phyloP scores from a whole-genome alignment of 768 basidiomycete species.

The Bullera alba region DNA sequence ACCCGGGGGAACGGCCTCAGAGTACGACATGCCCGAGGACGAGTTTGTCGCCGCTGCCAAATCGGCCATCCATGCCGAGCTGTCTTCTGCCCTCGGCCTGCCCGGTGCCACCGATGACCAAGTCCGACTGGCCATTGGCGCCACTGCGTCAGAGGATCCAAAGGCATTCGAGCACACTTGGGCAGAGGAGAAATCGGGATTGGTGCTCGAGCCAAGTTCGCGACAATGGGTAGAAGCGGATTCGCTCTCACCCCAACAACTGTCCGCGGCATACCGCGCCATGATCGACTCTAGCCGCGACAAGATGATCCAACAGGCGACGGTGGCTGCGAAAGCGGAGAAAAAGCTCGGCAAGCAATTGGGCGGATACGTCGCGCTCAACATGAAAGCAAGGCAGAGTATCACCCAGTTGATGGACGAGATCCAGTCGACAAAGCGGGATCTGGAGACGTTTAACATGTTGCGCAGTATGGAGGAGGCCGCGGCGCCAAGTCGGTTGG shows the following conservation, averaged over 20 bases:
- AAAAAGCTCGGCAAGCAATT: conserved; percentile 81
- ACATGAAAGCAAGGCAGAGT: conserved; percentile 52
- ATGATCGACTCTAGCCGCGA: conserved; percentile 61
- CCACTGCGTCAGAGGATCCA: conserved; percentile 58
- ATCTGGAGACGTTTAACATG: conserved; percentile 70
- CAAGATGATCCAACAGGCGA: conserved; percentile 70
- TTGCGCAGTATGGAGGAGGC: conserved; percentile 66
- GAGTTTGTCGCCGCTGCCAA: conserved; percentile 65
- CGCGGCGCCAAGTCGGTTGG: conserved; percentile 69
- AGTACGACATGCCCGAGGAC: conserved; percentile 60
- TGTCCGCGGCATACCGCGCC: conserved; percentile 57
- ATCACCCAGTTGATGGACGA: conserved; percentile 52
- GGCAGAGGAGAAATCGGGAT: conserved; percentile 59
- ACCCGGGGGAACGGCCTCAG: conserved; percentile 59
- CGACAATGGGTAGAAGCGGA: conserved; percentile 63
- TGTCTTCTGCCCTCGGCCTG: conserved; percentile 73
- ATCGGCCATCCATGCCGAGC: conserved; percentile 65
- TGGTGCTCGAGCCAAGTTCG: conserved; percentile 58
- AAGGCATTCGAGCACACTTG: conserved; percentile 56
- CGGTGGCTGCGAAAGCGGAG: conserved; percentile 73
- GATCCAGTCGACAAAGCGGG: conserved; percentile 60
- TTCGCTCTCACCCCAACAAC: conserved; percentile 35
- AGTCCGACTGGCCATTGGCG: conserved; percentile 66
- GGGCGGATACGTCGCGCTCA: conserved; percentile 83
- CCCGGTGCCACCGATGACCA: conserved; percentile 73